A percentile compares a stretch with the other conserved stretches of the same genome.
These are phyloP conservation scores for Ceratocystis cubensis DNA, from an alignment of 2,329 filamentous ascomycete genomes.

Conservation along the genomic window DNA sequence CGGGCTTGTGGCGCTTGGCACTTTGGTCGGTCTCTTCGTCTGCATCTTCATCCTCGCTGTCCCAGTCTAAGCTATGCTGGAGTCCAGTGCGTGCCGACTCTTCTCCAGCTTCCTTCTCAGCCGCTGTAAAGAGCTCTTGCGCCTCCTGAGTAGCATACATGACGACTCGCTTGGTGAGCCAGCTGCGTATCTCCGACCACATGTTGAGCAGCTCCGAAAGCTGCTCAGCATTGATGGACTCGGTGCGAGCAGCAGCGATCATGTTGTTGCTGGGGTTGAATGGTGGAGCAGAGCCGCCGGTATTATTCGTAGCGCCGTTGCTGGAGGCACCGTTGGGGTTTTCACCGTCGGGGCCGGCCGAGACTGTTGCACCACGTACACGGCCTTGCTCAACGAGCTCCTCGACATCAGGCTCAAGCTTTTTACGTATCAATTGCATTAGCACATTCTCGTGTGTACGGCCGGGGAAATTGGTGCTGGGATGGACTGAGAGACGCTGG, in stretches of 20 bases:
- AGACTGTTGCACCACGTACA: constrained; percentile 10
- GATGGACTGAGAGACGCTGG: constrained; percentile 58
- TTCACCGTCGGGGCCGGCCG: constrained; percentile 2
- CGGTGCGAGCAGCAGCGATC: constrained; percentile 22
- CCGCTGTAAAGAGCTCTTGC: constrained; percentile 55
- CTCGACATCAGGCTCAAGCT: constrained; percentile 66
- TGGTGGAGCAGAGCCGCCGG: constrained; percentile 1
- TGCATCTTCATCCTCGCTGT: constrained; percentile 45
- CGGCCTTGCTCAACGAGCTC: constrained; percentile 56
- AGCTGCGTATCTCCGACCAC: constrained; percentile 39
- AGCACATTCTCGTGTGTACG: constrained; percentile 55
- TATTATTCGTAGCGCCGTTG: background rate
- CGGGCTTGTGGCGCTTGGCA: background rate
- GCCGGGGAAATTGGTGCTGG: constrained; percentile 61
- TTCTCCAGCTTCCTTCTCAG: constrained; percentile 53
- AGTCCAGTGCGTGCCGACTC: constrained; percentile 63
- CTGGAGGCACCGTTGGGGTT: constrained; percentile 24
- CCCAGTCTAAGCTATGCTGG: constrained; percentile 40
- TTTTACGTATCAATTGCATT: constrained; percentile 63
- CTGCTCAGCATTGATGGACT: constrained; percentile 34
- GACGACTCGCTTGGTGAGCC: constrained; percentile 32
- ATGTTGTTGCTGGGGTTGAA: constrained; percentile 21
- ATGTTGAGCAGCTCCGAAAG: constrained; percentile 38
- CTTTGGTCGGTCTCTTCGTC: constrained; percentile 38
- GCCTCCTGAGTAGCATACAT: constrained; percentile 35